These are phyloP conservation scores for Lasiodiplodia theobromae DNA, from an alignment of 2,329 filamentous ascomycete genomes.

Conservation along the genomic window DNA sequence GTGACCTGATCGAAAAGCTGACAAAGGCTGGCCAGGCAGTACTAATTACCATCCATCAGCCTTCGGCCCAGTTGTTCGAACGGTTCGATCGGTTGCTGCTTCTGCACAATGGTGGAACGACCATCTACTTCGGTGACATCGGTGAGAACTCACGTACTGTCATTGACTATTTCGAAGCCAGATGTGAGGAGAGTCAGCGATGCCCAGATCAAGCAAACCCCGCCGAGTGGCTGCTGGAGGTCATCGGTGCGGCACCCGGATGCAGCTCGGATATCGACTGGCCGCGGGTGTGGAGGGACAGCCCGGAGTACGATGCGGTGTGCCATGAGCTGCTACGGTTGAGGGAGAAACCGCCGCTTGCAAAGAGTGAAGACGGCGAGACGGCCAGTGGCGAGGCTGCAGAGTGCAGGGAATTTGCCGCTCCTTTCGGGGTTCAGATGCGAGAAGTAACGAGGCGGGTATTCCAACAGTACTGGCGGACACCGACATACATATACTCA, in stretches of 20 bases:
- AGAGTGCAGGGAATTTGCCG: slow-evolving; percentile 32
- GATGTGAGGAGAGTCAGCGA: not conserved
- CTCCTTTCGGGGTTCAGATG: slow-evolving; percentile 32
- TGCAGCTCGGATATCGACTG: slow-evolving; percentile 31
- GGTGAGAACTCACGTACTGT: slow-evolving; percentile 73
- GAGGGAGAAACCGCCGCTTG: slow-evolving; percentile 32
- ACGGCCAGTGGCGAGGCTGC: not conserved
- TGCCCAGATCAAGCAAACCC: slow-evolving; percentile 60
- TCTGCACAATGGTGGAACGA: slow-evolving; percentile 75
- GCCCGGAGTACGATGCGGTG: slow-evolving; percentile 36
- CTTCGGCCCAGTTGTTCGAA: slow-evolving; percentile 94
- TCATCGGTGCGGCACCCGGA: slow-evolving; percentile 40
- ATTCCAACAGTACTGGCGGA: slow-evolving; percentile 35
- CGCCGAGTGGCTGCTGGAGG: slow-evolving; percentile 73
- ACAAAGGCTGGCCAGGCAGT: slow-evolving; percentile 90
- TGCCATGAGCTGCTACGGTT: slow-evolving; percentile 48
- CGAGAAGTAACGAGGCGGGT: slow-evolving; percentile 31
- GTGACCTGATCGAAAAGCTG: slow-evolving; percentile 86
- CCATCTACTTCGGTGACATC: slow-evolving; percentile 83
- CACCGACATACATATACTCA: slow-evolving; percentile 35
- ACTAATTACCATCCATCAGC: slow-evolving; percentile 97
- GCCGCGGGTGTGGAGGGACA: slow-evolving; percentile 32
- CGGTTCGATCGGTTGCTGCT: slow-evolving; percentile 85
- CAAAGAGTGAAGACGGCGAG: not conserved
- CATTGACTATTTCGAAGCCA: slow-evolving; percentile 64